Evolutionary conservation across 2,329 filamentous ascomycete species (phyloP).

Genomic region (Fonsecaea multimorphosa): DNA sequence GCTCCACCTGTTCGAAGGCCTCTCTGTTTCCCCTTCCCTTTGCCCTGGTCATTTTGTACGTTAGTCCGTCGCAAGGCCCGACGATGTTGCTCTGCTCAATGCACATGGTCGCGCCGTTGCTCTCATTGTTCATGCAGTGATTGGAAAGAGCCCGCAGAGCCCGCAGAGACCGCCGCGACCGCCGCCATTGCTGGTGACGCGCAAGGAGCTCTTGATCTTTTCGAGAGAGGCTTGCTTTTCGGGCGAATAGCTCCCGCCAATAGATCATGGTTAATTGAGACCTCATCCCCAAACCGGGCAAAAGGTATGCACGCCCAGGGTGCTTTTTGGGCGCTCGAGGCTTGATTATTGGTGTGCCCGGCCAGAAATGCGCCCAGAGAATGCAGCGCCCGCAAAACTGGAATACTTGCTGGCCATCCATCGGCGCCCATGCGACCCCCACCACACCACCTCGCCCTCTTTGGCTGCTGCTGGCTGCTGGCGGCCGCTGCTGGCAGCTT

Average conservation of each 20-base stretch:
- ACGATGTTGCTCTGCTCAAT: neutral
- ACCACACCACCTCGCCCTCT: conserved; percentile 9
- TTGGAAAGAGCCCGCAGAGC: neutral
- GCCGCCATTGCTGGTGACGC: neutral
- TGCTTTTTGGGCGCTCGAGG: conserved; percentile 13
- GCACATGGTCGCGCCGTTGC: conserved; percentile 4
- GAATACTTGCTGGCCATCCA: conserved; percentile 2
- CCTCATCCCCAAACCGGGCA: conserved; percentile 21
- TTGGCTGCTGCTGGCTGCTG: conserved; percentile 2
- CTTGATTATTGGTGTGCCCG: conserved; percentile 20
- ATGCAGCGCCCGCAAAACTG: conserved; percentile 1
- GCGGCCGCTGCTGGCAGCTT: conserved; percentile 10
- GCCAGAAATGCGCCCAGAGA: neutral
- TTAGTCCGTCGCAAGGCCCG: neutral
- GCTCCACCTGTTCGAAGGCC: conserved; percentile 5
- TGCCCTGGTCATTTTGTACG: neutral
- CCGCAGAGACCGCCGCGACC: neutral
- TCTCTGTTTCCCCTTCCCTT: neutral
- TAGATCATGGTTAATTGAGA: conserved; percentile 14
- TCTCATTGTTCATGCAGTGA: neutral
- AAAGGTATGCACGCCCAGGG: conserved; percentile 12
- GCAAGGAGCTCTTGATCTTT: conserved; percentile 10
- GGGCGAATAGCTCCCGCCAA: conserved; percentile 7
- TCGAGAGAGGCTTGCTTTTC: conserved; percentile 5
- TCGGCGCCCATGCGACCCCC: neutral